These are phyloP conservation scores for Ganoderma boninense DNA, from an alignment of 1,284 basidiomycete genomes.

Conservation along the genomic window DNA sequence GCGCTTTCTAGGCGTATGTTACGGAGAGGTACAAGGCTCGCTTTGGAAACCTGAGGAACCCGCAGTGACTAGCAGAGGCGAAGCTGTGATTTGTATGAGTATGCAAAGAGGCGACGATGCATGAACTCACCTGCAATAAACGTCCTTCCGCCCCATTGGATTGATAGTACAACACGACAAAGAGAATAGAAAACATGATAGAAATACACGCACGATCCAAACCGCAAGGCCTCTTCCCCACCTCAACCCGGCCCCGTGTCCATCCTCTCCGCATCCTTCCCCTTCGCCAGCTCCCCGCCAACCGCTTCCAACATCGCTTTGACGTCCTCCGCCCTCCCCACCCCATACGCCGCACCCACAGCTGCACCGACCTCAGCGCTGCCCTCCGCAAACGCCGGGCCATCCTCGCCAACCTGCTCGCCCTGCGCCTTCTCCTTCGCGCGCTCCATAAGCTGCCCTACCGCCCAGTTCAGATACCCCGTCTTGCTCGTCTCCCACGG, in stretches of 20 bases:
- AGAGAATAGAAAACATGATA: background rate
- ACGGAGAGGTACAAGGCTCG: constrained; percentile 20
- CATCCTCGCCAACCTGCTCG: constrained; percentile 21
- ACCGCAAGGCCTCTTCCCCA: background rate
- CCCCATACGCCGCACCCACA: constrained; percentile 33
- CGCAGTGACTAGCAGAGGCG: constrained; percentile 8
- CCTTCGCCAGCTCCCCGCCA: constrained; percentile 2
- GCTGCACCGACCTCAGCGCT: constrained; percentile 38
- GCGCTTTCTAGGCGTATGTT: constrained; percentile 15
- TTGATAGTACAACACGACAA: background rate
- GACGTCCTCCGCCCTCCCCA: constrained; percentile 40
- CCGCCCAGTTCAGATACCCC: constrained; percentile 76
- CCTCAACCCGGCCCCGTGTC: constrained; percentile 20
- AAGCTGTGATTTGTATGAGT: constrained; percentile 2
- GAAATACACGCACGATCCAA: background rate
- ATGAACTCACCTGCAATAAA: background rate
- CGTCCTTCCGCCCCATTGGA: background rate
- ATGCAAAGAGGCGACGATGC: background rate
- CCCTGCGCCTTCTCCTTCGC: constrained; percentile 50
- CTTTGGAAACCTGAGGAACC: constrained; percentile 16
- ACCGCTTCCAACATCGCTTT: constrained; percentile 35
- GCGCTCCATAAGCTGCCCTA: constrained; percentile 58
- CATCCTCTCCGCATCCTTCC: constrained; percentile 20
- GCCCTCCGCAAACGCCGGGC: constrained; percentile 32
- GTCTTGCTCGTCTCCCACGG: constrained; percentile 73